Evolutionary conservation across 2,329 filamentous ascomycete species (phyloP), one percentile per base, ranked within the genome.

Genomic region (Ophiostoma novo-ulmi): DNA sequence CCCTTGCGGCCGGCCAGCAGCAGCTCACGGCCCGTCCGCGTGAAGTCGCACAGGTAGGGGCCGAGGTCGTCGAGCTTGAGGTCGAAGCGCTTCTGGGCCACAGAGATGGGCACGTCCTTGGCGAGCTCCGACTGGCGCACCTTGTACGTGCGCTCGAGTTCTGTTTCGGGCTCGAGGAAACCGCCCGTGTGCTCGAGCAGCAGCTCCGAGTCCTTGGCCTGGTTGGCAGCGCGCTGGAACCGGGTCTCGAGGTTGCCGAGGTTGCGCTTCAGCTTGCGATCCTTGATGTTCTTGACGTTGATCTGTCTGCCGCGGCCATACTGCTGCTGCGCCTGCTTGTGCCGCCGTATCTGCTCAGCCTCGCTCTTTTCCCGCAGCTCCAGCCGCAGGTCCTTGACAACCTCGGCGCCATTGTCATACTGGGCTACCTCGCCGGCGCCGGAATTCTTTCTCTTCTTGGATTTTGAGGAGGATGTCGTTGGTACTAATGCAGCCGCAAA

Each of bases 191-290:
- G 92, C 80, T 98, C 94, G 70, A 97, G 87, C 75, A 99, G 82
- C 71, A 99, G 95, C 81, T 99, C 95, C 31, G 94, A 93, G 83
- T 97, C 94, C 80, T 97, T 97, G 20, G 95, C 93, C 79, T 91
- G 90, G 48, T 96, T 80, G 0, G 91, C 83, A 0, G 94, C 94
- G 75, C 90, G 87, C 76, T 93, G 88, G 80, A 93, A 94, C 79
- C 95, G 95, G 72, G 83, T 82, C 78, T 99, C 95, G 65, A 97
- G 85, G 1, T 84, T 84, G 77, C 89, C 90, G 68, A 99, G 82
- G 74, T 92, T 97, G 14, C 88, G 86, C 67, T 93, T 90, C 73
- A 98, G 81, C 79, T 98, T 99, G 85, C 92, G 96, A 83, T 98
- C 93, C 76, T 89, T 91, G 76, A 97, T 88, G 10, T 82, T 84